A percentile compares a stretch with the other conserved stretches of the same genome.
These are phyloP conservation scores for Lactarius sanguifluus DNA, from an alignment of 768 basidiomycete species.

Conservation along the genomic window DNA sequence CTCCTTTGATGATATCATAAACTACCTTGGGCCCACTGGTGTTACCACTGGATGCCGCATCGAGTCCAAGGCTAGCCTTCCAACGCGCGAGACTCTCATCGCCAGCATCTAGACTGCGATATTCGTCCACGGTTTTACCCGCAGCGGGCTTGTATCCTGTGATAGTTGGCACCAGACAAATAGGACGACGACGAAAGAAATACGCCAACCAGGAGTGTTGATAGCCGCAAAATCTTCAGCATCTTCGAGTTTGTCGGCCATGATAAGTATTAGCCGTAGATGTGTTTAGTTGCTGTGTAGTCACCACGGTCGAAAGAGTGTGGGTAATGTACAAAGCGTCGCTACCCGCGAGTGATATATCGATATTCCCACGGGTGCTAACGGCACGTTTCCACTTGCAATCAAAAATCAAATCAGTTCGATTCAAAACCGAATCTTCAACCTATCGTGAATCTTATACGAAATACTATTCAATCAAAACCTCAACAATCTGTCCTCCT, in stretches of 20 bases:
- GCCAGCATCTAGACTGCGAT: conserved; percentile 79
- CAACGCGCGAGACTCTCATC: conserved; percentile 94
- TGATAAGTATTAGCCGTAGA: conserved; percentile 3
- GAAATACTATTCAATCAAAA: conserved; percentile 14
- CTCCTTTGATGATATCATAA: conserved; percentile 14
- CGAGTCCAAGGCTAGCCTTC: conserved; percentile 92
- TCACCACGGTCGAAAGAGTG: conserved; percentile 39
- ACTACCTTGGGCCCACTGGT: conserved; percentile 65
- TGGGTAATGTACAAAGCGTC: background rate
- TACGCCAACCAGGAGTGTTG: conserved; percentile 60
- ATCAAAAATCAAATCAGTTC: conserved; percentile 30
- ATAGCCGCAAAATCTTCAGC: conserved; percentile 69
- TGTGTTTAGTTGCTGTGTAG: conserved; percentile 38
- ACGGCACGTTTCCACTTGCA: conserved; percentile 42
- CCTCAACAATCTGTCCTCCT: background rate
- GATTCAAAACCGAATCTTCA: conserved; percentile 16
- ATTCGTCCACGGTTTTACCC: conserved; percentile 75
- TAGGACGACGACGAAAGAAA: conserved; percentile 3
- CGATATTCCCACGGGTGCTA: conserved; percentile 69
- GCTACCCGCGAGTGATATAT: conserved; percentile 37
- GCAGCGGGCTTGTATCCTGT: conserved; percentile 74
- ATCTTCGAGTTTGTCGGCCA: conserved; percentile 51
- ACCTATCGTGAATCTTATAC: conserved; percentile 6
- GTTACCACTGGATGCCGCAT: conserved; percentile 43
- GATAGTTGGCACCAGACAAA: conserved; percentile 1